Percentiles rank a stretch among this genome's conserved stretches.
These are phyloP conservation scores for Mucor sp. DNA, from an alignment of 371 early-diverging fungal species.

Conservation along the genomic window DNA sequence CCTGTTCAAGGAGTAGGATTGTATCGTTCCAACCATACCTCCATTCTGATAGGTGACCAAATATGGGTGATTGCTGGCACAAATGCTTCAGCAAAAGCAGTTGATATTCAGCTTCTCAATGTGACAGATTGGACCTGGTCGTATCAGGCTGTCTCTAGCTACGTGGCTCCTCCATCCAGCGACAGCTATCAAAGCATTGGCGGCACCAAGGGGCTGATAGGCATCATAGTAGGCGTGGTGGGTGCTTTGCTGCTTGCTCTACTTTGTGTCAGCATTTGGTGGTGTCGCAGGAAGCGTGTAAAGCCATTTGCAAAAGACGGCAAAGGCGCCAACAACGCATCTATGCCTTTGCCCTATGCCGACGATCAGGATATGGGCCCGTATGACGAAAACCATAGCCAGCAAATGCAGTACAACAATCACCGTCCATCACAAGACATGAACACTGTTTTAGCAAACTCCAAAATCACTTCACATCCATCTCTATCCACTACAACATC, in stretches of 20 bases:
- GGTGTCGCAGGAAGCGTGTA: slow-evolving; percentile 3
- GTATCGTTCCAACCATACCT: slow-evolving; percentile 29
- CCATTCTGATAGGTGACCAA: slow-evolving; percentile 24
- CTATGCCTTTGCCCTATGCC: not conserved
- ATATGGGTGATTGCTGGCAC: slow-evolving; percentile 34
- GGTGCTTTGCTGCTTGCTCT: not conserved
- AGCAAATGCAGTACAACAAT: not conserved
- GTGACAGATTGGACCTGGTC: slow-evolving; percentile 25
- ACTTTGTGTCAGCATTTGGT: slow-evolving; percentile 2
- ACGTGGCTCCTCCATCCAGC: not conserved
- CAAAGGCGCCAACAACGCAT: not conserved
- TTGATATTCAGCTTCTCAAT: slow-evolving; percentile 33
- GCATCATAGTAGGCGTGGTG: slow-evolving; percentile 17
- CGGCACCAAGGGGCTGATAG: slow-evolving; percentile 20
- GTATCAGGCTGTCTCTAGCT: not conserved
- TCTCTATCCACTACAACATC: slow-evolving; percentile 8
- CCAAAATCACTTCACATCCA: slow-evolving; percentile 1
- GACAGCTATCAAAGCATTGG: slow-evolving; percentile 12
- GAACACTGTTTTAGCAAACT: not conserved
- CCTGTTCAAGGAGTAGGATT: slow-evolving; percentile 13
- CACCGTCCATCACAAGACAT: not conserved
- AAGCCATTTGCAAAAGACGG: not conserved
- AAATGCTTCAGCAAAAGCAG: slow-evolving; percentile 20
- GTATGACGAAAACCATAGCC: not conserved
- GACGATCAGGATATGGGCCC: not conserved